Evolutionary conservation across 1,284 basidiomycete species (phyloP), one percentile per base, ranked within the genome.

Genomic region (Leccinum pallidistipes): DNA sequence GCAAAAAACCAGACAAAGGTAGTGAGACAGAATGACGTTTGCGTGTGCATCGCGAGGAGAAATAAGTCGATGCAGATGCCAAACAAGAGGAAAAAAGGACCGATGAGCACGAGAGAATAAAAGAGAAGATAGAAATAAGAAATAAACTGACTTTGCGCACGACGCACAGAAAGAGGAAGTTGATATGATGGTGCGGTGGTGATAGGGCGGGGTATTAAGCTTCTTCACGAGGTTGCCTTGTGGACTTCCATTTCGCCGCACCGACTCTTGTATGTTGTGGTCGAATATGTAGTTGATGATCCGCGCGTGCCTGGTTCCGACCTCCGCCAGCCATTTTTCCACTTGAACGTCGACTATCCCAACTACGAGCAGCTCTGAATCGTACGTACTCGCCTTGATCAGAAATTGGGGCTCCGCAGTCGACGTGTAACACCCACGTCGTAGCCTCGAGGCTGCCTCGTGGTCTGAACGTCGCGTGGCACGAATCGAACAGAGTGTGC

Each of bases 1-100:
- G 53, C 47, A 57, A 74, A 51, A 21, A 65, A n/a, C 71, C 71
- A 11, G 10, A 62, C n/a, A 69, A 77, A 60, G 68, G 61, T 43
- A 58, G 47, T 8, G 60, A 55, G 49, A 59, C 11, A n/a, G 51
- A 58, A 40, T 2, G 55, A 50, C 16, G 51, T 16, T 10, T 21
- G 51, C 8, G 36, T 38, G 18, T 68, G 43, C 7, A 32, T 40
- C 27, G 36, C 5, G 27, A 51, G 11, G 11, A 31, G 10, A 38
- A 45, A 7, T 5, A 27, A 40, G 45, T 36, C 4, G 24, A 50
- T 2, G 50, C 43, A 49, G 36, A 43, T 27, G 14, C 10, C 16
- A 5, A 18, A 56, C 27, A 38, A 27, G n/a, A 45, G 18, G 45
- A 18, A 53, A 36, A 18, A 24, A 27, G 21, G 9, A 34, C 6